A percentile compares a stretch with the other conserved stretches of the same genome.
phyloP scores from a whole-genome alignment of 352 stramenopile species.

The Thalassiosira livingstoniorum region DNA sequence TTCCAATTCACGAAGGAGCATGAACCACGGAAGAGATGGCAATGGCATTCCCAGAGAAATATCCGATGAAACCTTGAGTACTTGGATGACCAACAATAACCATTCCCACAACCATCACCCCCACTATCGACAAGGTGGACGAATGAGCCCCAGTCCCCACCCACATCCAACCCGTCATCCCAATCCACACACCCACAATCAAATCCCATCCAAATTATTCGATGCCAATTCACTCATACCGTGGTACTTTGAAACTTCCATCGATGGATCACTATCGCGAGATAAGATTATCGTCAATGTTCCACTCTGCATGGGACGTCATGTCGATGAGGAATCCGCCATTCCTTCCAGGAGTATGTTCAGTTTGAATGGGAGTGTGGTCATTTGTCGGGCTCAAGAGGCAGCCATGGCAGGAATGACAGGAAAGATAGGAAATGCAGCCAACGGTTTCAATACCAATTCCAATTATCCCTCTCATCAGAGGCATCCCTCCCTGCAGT shows the following conservation, averaged over 20 bases:
- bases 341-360: constrained; percentile 65
- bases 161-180: not conserved
- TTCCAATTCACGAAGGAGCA: constrained; percentile 31
- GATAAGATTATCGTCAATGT: constrained; percentile 80
- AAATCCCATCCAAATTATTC: constrained; percentile 54
- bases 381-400: constrained; percentile 61
- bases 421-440: too few species aligned
- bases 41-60: constrained; percentile 35
- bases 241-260: constrained; percentile 78
- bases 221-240: constrained; percentile 81
- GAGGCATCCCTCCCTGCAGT: too few species aligned
- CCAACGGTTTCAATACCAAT: too few species aligned
- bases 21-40: constrained; percentile 13
- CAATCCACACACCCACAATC: not conserved
- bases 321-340: constrained; percentile 58
- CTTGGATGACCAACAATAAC: constrained; percentile 66
- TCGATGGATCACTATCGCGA: constrained; percentile 67
- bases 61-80: constrained; percentile 65
- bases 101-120: not conserved
- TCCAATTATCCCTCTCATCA: too few species aligned
- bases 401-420: constrained; percentile 21
- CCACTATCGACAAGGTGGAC: not conserved
- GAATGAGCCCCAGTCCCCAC: constrained; percentile 6
- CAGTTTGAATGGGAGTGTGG: constrained; percentile 69
- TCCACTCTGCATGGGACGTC: constrained; percentile 60